phyloP scores from a whole-genome alignment of 371 early-diverging fungal species.

The Mortierella sp. region DNA sequence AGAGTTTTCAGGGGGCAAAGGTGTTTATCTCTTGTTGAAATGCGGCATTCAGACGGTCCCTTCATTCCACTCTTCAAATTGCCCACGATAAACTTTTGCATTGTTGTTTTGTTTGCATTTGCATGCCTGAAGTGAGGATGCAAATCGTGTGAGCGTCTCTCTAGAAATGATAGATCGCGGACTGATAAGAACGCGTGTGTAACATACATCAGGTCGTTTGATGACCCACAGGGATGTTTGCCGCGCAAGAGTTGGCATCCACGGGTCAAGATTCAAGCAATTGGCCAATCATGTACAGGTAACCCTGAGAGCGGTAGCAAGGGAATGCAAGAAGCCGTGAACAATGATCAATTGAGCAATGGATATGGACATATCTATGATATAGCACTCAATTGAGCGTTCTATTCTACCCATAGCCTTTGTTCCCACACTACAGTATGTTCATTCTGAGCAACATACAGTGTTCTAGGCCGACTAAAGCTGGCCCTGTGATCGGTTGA shows the following conservation, averaged over 20 bases:
- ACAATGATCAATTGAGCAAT: too few species aligned
- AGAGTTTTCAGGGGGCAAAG: too few species aligned
- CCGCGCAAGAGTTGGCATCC: not conserved
- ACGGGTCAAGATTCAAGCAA: not conserved
- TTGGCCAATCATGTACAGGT: slow-evolving; percentile 1
- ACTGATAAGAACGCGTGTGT: slow-evolving; percentile 4
- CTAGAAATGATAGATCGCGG: not conserved
- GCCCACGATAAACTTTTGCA: slow-evolving; percentile 39
- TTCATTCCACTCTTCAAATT: not conserved
- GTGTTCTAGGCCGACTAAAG: too few species aligned
- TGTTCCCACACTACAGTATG: too few species aligned
- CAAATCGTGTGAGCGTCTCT: not conserved
- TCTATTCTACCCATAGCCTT: too few species aligned
- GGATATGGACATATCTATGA: too few species aligned
- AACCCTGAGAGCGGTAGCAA: too few species aligned
- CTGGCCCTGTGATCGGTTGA: too few species aligned
- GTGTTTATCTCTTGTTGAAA: too few species aligned
- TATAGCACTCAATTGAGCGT: too few species aligned
- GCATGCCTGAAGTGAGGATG: not conserved
- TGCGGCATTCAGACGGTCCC: not conserved
- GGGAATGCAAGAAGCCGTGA: not conserved
- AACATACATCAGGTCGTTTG: not conserved
- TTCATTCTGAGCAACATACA: too few species aligned
- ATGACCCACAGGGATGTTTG: too few species aligned
- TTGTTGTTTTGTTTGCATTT: slow-evolving; percentile 10